Evolutionary conservation across 108 stramenopile genomes (phyloP).

Genomic region (Skeletonema potamos): DNA sequence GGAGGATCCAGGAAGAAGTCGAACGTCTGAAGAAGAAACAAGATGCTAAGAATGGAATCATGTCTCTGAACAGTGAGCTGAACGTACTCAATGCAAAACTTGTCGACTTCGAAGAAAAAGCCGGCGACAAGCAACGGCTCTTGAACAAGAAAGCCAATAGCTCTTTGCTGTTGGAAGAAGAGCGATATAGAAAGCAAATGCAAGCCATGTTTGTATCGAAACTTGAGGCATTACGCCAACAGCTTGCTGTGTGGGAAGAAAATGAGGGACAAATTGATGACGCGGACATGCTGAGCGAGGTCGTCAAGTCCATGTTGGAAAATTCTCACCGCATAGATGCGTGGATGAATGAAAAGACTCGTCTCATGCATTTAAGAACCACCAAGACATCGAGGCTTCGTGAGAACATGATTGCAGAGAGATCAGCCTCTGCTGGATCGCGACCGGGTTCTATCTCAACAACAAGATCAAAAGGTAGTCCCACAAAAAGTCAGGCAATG

Average conservation of each 20-base stretch:
- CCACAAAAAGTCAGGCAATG: background rate
- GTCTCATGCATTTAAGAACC: constrained; percentile 82
- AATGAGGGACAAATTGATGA: constrained; percentile 58
- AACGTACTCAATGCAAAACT: constrained; percentile 72
- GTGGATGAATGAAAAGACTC: constrained; percentile 73
- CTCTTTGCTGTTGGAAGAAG: constrained; percentile 67
- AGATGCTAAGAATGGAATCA: constrained; percentile 75
- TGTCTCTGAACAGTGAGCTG: constrained; percentile 80
- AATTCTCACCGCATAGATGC: constrained; percentile 64
- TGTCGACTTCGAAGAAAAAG: constrained; percentile 70
- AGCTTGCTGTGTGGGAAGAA: constrained; percentile 63
- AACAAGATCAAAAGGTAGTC: constrained; percentile 5
- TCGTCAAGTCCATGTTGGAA: constrained; percentile 65
- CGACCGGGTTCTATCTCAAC: constrained; percentile 5
- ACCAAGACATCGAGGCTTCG: constrained; percentile 34
- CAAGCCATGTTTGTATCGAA: constrained; percentile 70
- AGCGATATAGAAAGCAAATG: constrained; percentile 83
- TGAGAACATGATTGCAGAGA: constrained; percentile 1
- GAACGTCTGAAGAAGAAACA: constrained; percentile 71
- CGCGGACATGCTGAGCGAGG: constrained; percentile 76
- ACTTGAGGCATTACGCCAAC: constrained; percentile 54
- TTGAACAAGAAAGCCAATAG: constrained; percentile 72
- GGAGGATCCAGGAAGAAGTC: constrained; percentile 77
- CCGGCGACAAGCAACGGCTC: constrained; percentile 69
- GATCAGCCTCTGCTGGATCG: background rate